Base-by-base conservation (phyloP, 2,329 filamentous ascomycete genomes). In the Helotiales sp. region DNA sequence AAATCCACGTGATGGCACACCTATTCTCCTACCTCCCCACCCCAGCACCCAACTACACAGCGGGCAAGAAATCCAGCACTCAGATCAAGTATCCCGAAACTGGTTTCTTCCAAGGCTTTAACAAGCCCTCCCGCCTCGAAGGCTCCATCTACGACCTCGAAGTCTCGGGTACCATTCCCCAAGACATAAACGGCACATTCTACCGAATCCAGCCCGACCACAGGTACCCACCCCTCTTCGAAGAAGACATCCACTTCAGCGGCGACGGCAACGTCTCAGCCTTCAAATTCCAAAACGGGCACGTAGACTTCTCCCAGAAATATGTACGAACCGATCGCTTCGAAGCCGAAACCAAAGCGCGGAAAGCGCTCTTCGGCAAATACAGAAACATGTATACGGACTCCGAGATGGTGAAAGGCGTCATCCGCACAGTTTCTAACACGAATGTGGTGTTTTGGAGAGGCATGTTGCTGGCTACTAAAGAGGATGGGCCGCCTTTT, bases 371-470 rank as follows among this genome's bases (percentile, higher is more conserved):
- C 15, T 86, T 88, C 61, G 86, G 86, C 0, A 79, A 82, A 49
- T 88, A 88, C 69, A 79, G 86, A 20, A 88, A 89, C 72, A 84
- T 84, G 0, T 86, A 81, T 69, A 87, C 85, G 7, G 84, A 87
- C 72, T 83, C 83, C 60, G 84, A 86, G 74, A 82, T 80, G 67
- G 85, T 87, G 6, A 82, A 82, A 59, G 84, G 84, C 1, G 82
- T 86, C 5, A 84, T 88, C 47, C 78, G 85, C 24, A 87, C 85
- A 0, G 85, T 85, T 0, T 81, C 83, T 2, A 89, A 89, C 69
- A 89, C 86, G 1, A 89, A 89, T 65, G 78, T 89, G n/a, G 78
- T 85, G 1, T 86, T 84, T 71, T 89, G 85, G 82, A 78, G 84
- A 7, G 85, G 85, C 0, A 80, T 84, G 55, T 72, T 88, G 65